Percentiles rank a stretch among this genome's conserved stretches.
These are phyloP conservation scores for Penicillium nordicum DNA, from an alignment of 2,329 filamentous ascomycete species.

Conservation along the genomic window DNA sequence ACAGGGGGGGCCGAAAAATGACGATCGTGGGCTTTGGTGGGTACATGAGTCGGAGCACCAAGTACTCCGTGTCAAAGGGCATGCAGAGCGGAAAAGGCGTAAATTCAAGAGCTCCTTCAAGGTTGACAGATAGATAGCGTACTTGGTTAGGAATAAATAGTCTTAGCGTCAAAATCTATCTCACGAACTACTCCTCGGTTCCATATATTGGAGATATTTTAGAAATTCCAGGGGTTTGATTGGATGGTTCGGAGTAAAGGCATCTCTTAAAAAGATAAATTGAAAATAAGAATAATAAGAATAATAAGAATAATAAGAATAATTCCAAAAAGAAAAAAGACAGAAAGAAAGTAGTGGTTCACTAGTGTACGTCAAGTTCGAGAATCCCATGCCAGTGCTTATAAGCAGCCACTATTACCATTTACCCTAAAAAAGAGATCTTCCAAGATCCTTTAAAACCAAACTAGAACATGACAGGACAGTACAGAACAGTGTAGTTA, in stretches of 20 bases:
- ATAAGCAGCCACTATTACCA: background rate
- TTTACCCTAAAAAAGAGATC: background rate
- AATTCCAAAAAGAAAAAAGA: background rate
- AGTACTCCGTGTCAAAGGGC: conserved; percentile 15
- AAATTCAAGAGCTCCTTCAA: conserved; percentile 14
- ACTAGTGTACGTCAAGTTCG: conserved; percentile 6
- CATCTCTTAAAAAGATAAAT: background rate
- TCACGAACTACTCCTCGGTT: conserved; percentile 6
- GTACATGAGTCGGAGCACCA: conserved; percentile 16
- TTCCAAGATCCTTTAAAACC: background rate
- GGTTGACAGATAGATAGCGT: conserved; percentile 16
- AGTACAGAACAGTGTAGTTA: background rate
- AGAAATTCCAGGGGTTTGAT: background rate
- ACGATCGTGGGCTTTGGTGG: conserved; percentile 26
- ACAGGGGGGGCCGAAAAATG: conserved; percentile 31
- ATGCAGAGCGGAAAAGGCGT: conserved; percentile 21
- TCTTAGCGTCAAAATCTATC: conserved; percentile 9
- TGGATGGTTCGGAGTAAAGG: background rate
- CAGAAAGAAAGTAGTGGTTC: background rate
- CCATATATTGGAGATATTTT: background rate
- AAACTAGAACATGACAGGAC: background rate
- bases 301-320: too few species aligned
- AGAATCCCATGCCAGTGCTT: background rate
- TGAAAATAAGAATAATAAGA: too few species aligned
- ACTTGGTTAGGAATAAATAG: background rate